A percentile compares a stretch with the other conserved stretches of the same genome.
These are phyloP conservation scores for Ogataea trehaloabstinens DNA, from an alignment of 805 yeast species.

Conservation along the genomic window DNA sequence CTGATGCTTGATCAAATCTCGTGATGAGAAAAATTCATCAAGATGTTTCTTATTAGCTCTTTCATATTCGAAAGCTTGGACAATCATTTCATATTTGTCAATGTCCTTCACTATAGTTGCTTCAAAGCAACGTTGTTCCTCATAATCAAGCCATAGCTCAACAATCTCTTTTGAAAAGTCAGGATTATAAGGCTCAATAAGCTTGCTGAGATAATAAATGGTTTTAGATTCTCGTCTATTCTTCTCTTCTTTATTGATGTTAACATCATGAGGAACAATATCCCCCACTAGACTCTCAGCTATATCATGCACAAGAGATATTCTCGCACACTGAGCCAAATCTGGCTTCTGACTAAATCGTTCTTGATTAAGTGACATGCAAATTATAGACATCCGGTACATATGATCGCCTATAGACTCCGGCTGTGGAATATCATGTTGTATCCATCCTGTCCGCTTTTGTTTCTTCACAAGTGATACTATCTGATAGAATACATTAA, in stretches of 20 bases:
- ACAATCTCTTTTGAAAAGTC: slow-evolving; percentile 61
- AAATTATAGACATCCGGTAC: slow-evolving; percentile 87
- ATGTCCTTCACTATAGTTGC: slow-evolving; percentile 91
- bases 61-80: slow-evolving; percentile 84
- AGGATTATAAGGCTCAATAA: slow-evolving; percentile 64
- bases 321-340: slow-evolving; percentile 70
- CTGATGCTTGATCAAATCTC: slow-evolving; percentile 59
- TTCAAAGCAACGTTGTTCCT: slow-evolving; percentile 74
- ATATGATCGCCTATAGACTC: slow-evolving; percentile 91
- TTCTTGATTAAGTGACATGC: slow-evolving; percentile 58
- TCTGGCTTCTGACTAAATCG: slow-evolving; percentile 35
- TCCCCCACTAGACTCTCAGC: slow-evolving; percentile 96
- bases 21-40: slow-evolving; percentile 66
- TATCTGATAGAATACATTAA: slow-evolving; percentile 48
- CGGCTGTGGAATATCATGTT: slow-evolving; percentile 52
- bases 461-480: slow-evolving; percentile 72
- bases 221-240: slow-evolving; percentile 77
- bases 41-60: slow-evolving; percentile 59
- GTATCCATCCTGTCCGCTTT: slow-evolving; percentile 93
- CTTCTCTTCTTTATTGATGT: slow-evolving; percentile 72
- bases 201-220: slow-evolving; percentile 58
- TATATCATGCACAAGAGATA: slow-evolving; percentile 88
- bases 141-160: slow-evolving; percentile 86
- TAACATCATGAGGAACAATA: slow-evolving; percentile 75
- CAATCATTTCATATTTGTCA: slow-evolving; percentile 84